phyloP scores from a whole-genome alignment of 352 stramenopile genomes.

The Pythium rhizo-oryzae region DNA sequence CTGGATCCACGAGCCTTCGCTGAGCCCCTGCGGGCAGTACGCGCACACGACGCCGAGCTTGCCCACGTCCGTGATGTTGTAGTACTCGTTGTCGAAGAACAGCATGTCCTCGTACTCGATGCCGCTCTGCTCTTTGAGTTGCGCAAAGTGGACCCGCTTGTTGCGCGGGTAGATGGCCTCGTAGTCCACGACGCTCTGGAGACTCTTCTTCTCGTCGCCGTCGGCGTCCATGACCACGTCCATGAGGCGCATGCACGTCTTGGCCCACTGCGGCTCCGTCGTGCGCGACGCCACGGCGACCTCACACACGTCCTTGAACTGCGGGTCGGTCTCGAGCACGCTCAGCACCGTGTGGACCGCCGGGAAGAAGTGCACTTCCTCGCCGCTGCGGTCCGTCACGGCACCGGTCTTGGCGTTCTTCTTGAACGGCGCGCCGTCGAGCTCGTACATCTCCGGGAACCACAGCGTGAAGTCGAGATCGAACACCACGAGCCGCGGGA shows the following conservation, averaged over 20 bases:
- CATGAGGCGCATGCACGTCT: slow-evolving; percentile 78
- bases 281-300: slow-evolving; percentile 78
- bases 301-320: slow-evolving; percentile 61
- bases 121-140: slow-evolving; percentile 87
- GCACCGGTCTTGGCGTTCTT: slow-evolving; percentile 58
- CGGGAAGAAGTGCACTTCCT: slow-evolving; percentile 82
- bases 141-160: slow-evolving; percentile 92
- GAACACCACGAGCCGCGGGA: slow-evolving; percentile 74
- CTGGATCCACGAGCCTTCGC: slow-evolving; percentile 58
- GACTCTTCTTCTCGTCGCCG: slow-evolving; percentile 36
- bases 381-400: slow-evolving; percentile 68
- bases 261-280: slow-evolving; percentile 77
- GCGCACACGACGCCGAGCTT: slow-evolving; percentile 72
- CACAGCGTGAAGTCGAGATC: slow-evolving; percentile 82
- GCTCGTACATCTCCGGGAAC: slow-evolving; percentile 88
- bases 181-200: slow-evolving; percentile 72
- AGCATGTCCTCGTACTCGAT: slow-evolving; percentile 95
- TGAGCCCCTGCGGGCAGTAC: slow-evolving; percentile 83
- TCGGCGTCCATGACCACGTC: slow-evolving; percentile 38
- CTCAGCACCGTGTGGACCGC: slow-evolving; percentile 70
- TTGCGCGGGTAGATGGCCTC: slow-evolving; percentile 85
- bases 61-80: slow-evolving; percentile 77
- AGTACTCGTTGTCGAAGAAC: slow-evolving; percentile 95
- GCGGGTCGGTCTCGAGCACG: slow-evolving; percentile 62
- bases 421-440: slow-evolving; percentile 78